These are phyloP conservation scores for Ogataea pini DNA, from an alignment of 805 yeast genomes.

Conservation along the genomic window DNA sequence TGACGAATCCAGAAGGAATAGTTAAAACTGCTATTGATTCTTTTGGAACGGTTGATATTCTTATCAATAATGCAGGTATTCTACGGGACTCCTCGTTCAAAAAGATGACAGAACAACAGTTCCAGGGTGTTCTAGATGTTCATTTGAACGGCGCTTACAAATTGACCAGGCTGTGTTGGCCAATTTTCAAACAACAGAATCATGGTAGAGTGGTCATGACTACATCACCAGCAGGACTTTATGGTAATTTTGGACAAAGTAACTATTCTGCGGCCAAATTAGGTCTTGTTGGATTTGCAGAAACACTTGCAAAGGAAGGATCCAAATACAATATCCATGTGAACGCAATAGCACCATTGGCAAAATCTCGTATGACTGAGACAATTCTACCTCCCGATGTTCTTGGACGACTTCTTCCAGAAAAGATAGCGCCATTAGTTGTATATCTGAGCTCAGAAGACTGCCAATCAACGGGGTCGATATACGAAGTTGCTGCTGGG, in stretches of 20 bases:
- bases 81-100: slow-evolving; percentile 83
- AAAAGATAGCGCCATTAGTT: slow-evolving; percentile 89
- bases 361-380: slow-evolving; percentile 96
- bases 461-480: slow-evolving; percentile 65
- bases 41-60: slow-evolving; percentile 85
- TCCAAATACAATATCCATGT: slow-evolving; percentile 76
- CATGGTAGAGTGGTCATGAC: slow-evolving; percentile 91
- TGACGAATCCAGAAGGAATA: slow-evolving; percentile 78
- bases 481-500: slow-evolving; percentile 94
- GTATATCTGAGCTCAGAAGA: slow-evolving; percentile 73
- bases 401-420: slow-evolving; percentile 78
- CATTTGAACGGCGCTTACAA: slow-evolving; percentile 89
- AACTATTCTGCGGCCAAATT: slow-evolving; percentile 93
- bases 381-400: slow-evolving; percentile 82
- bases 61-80: slow-evolving; percentile 94
- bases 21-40: slow-evolving; percentile 81
- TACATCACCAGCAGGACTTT: slow-evolving; percentile 96
- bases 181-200: slow-evolving; percentile 76
- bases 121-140: slow-evolving; percentile 76
- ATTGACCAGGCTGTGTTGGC: slow-evolving; percentile 91
- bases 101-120: slow-evolving; percentile 82
- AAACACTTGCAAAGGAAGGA: slow-evolving; percentile 95
- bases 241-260: slow-evolving; percentile 96
- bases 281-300: slow-evolving; percentile 88
- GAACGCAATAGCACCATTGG: slow-evolving; percentile 91